Evolutionary conservation across 1,139 yeast species (phyloP), one percentile per base, ranked within the genome.

Genomic region (Debaryomycetaceae sp.): DNA sequence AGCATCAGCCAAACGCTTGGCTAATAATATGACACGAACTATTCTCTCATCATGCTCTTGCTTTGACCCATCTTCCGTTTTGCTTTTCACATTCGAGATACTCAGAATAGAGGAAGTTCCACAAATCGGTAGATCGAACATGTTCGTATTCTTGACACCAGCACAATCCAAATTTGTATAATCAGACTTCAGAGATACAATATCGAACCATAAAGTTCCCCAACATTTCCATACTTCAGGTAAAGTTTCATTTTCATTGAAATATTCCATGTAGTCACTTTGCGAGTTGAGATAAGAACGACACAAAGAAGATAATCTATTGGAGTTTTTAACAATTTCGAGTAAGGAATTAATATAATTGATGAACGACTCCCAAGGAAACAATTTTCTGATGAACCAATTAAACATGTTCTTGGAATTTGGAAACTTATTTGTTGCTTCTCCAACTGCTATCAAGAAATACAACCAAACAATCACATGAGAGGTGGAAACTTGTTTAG

Each of bases 151-250:
- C 43, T 65, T 62, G 14, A 84, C 78, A 6, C 91, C 91, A 4
- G 86, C 80, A 37, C 75, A 74, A 43, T 68, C 74, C 40, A 73
- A 66, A 43, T 72, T 78, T 37, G 69, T 69, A 52, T 77, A 81
- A 51, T 81, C 85, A 3, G 69, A 69, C 52, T 81, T 81, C 27
- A 63, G 52, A 6, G 59, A 50, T 37, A 83, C 66, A 38, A 72
- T 70, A 60, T 86, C 91, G 63, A 80, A 86, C 91, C 93, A 86
- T 37, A 86, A 63, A 0, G 90, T 80, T 2, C 95, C 95, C 90
- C 93, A 85, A 57, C 90, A 83, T 58, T 83, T 83, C 90, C 91
- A 85, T 27, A 83, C 87, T 63, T 86, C 95, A 36, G 87, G 81
- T 43, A 86, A 66, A 40, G 71, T 76, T 60, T 85, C 93, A 57